phyloP scores from a whole-genome alignment of 2,329 filamentous ascomycete genomes.

The Paracoccidioides lutzii region DNA sequence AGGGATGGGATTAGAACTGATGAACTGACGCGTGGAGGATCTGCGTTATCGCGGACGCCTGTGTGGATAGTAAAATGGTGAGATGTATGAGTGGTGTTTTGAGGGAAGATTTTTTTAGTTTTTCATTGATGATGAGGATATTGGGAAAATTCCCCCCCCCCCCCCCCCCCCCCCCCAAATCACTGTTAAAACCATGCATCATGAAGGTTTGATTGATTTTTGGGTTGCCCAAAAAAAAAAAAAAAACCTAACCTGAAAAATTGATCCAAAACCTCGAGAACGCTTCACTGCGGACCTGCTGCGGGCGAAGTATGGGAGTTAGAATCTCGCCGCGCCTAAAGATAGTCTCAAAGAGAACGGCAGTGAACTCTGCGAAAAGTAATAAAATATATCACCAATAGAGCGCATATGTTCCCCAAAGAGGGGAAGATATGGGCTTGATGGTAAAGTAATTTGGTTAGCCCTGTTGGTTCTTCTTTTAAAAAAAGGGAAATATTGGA shows the following conservation, averaged over 20 bases:
- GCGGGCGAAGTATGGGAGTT: slow-evolving; percentile 21
- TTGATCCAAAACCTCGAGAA: slow-evolving; percentile 32
- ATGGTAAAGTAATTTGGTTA: neutral
- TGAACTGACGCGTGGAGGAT: slow-evolving; percentile 16
- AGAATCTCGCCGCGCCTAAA: slow-evolving; percentile 23
- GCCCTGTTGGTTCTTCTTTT: neutral
- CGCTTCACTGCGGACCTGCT: slow-evolving; percentile 26
- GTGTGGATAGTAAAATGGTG: too few species aligned
- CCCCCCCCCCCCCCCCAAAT: too few species aligned
- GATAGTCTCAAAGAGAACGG: slow-evolving; percentile 21
- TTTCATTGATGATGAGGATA: neutral
- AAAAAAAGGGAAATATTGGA: neutral
- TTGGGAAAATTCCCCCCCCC: too few species aligned
- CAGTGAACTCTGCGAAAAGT: slow-evolving; percentile 19
- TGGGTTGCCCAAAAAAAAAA: too few species aligned
- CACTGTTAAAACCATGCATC: too few species aligned
- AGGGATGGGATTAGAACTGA: slow-evolving; percentile 30
- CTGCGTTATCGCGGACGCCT: slow-evolving; percentile 5
- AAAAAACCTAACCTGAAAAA: slow-evolving; percentile 19
- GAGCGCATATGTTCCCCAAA: neutral
- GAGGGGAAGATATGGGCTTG: neutral
- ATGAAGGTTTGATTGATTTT: too few species aligned
- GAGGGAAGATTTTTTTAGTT: neutral
- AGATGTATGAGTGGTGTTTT: too few species aligned
- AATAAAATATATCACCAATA: neutral